These are phyloP conservation scores for Malus domestica DNA, from an alignment of 306 rosid species.

Conservation along the genomic window ASM211411v1 NC_041790.1:2309001-2309500, in stretches of 20 bases:
- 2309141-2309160: conserved; percentile 39
- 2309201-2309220: background rate
- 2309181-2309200: background rate
- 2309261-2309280: background rate
- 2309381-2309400: conserved; percentile 25
- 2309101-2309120: conserved; percentile 23
- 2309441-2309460: conserved; percentile 19
- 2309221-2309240: background rate
- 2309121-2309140: conserved; percentile 13
- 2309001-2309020: conserved; percentile 43
- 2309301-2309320: conserved; percentile 24
- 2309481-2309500: conserved; percentile 25
- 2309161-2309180: background rate
- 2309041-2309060: conserved; percentile 59
- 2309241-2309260: conserved; percentile 5
- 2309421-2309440: conserved; percentile 24
- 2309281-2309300: conserved; percentile 15
- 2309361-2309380: conserved; percentile 29
- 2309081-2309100: conserved; percentile 23
- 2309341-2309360: conserved; percentile 27
- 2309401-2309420: conserved; percentile 26
- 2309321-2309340: conserved; percentile 23
- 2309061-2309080: conserved; percentile 45
- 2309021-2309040: conserved; percentile 49
- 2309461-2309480: conserved; percentile 37